phyloP scores from a whole-genome alignment of 2,329 filamentous ascomycete species.

The Conoideocrella luteorostrata region DNA sequence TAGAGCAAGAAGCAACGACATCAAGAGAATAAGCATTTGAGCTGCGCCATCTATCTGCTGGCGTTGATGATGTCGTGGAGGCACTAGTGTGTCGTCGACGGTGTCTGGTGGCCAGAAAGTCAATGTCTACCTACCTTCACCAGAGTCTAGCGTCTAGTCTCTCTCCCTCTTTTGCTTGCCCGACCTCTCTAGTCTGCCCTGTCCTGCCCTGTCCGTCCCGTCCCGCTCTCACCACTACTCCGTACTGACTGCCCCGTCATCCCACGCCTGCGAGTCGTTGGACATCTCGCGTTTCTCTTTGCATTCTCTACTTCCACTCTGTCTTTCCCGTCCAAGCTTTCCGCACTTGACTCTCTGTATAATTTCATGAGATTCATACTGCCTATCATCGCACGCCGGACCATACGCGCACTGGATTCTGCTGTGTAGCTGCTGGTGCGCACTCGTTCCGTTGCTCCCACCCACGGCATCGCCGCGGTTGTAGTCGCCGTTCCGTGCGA shows the following conservation, averaged over 20 bases:
- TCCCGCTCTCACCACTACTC: slow-evolving; percentile 4
- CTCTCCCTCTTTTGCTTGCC: no score
- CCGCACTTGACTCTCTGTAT: background rate
- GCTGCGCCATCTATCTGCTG: background rate
- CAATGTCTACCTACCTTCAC: no score
- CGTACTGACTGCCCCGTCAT: background rate
- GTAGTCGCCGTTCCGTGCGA: slow-evolving; percentile 16
- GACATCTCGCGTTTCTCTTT: background rate
- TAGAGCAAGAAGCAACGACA: background rate
- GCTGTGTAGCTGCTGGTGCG: background rate
- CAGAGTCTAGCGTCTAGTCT: no score
- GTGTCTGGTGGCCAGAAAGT: no score
- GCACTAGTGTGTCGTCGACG: no score
- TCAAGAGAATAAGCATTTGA: background rate
- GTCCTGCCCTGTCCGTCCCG: slow-evolving; percentile 1
- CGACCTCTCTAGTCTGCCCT: background rate
- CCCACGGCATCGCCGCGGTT: slow-evolving; percentile 5
- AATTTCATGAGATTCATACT: no score
- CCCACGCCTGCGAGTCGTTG: no score
- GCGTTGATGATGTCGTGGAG: no score
- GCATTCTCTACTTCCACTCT: background rate
- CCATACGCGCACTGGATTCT: background rate
- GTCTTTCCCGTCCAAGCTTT: background rate
- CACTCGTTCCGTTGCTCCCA: background rate
- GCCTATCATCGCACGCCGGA: no score